phyloP scores from a whole-genome alignment of 371 early-diverging fungal genomes.

The Haplosporangium sp. region DNA sequence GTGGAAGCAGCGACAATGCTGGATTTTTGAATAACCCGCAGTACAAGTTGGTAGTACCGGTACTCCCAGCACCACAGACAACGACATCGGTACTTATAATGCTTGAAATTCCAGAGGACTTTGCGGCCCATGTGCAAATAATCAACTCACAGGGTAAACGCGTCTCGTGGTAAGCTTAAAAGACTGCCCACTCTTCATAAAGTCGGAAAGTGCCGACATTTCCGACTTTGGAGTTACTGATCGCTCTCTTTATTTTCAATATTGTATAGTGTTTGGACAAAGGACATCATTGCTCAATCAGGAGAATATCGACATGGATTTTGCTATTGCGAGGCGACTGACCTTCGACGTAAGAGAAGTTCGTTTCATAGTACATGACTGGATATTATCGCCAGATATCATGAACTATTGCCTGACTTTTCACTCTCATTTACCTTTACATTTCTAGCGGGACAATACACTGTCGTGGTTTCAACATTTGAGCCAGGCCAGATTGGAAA shows the following conservation, averaged over 20 bases:
- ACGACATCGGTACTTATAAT: conserved; percentile 58
- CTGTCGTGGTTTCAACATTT: conserved; percentile 82
- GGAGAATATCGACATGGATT: conserved; percentile 79
- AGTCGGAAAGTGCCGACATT: too few relatives aligned
- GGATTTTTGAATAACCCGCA: conserved; percentile 84
- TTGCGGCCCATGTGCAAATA: conserved; percentile 76
- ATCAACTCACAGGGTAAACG: conserved; percentile 78
- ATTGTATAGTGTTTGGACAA: conserved; percentile 67
- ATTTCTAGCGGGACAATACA: conserved; percentile 74
- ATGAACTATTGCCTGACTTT: not conserved
- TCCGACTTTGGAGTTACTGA: too few relatives aligned
- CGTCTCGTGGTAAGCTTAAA: conserved; percentile 72
- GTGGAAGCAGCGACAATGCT: conserved; percentile 79
- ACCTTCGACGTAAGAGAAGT: conserved; percentile 61
- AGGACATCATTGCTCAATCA: conserved; percentile 75
- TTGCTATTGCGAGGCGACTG: conserved; percentile 73
- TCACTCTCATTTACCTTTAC: not conserved
- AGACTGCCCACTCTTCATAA: not conserved
- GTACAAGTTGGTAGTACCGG: conserved; percentile 71
- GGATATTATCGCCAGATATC: not conserved
- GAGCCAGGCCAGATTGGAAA: conserved; percentile 77
- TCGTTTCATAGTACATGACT: not conserved
- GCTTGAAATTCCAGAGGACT: conserved; percentile 75
- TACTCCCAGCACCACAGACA: conserved; percentile 34
- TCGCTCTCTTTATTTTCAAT: not conserved